A percentile compares a stretch with the other conserved stretches of the same genome.
phyloP scores from a whole-genome alignment of 495 filamentous ascomycete genomes.

The Penicillium lagena region DNA sequence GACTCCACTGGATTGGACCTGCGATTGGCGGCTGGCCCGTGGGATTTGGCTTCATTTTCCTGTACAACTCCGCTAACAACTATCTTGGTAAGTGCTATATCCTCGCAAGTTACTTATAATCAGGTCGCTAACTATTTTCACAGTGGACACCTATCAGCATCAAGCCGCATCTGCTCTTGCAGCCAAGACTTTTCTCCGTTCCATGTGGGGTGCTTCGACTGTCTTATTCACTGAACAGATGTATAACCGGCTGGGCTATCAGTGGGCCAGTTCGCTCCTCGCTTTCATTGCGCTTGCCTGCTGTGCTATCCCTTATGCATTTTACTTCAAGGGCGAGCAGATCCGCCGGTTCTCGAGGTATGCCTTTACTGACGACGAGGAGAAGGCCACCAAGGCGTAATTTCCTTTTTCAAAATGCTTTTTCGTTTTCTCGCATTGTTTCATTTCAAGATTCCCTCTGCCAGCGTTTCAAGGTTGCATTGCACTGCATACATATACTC shows the following conservation, averaged over 20 bases:
- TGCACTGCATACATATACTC: too few relatives aligned
- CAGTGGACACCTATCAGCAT: constrained; percentile 77
- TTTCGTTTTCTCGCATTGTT: not conserved
- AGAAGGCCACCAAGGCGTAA: constrained; percentile 23
- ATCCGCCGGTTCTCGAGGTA: constrained; percentile 61
- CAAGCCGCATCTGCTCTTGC: constrained; percentile 83
- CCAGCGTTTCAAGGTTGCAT: too few relatives aligned
- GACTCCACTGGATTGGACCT: constrained; percentile 63
- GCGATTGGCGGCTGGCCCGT: constrained; percentile 68
- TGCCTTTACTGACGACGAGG: constrained; percentile 55
- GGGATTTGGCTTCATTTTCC: constrained; percentile 80
- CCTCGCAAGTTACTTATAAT: not conserved
- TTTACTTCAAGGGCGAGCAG: constrained; percentile 64
- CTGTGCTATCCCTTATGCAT: constrained; percentile 70
- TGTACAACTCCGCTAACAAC: constrained; percentile 82
- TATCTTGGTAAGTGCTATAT: constrained; percentile 46
- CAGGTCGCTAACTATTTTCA: not conserved
- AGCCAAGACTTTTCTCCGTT: constrained; percentile 73
- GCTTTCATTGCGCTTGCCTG: constrained; percentile 67
- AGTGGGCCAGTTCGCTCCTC: constrained; percentile 69
- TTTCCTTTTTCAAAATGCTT: not conserved
- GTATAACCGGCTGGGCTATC: constrained; percentile 63
- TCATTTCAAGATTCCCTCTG: not conserved
- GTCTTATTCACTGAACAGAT: constrained; percentile 79
- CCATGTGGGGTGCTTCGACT: constrained; percentile 69